Evolutionary conservation across 805 yeast species (phyloP).

Genomic region (Komagataella populi): DNA sequence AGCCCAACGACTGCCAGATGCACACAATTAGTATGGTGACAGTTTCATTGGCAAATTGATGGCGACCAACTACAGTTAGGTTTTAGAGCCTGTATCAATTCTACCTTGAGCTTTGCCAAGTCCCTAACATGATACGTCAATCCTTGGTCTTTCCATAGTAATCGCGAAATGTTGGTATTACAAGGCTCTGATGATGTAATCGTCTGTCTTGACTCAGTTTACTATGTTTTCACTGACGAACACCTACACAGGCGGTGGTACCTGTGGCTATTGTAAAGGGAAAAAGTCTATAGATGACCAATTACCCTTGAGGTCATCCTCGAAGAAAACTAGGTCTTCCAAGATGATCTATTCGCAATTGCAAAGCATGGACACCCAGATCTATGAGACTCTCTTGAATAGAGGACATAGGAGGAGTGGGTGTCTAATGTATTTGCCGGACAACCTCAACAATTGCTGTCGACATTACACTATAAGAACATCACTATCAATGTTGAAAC

Average conservation of each 20-base stretch:
- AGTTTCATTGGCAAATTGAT: no score
- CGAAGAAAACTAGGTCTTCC: neutral
- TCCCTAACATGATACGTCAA: neutral
- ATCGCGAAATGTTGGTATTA: neutral
- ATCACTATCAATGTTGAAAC: constrained; percentile 24
- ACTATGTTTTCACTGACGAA: neutral
- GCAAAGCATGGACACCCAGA: constrained; percentile 29
- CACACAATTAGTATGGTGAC: neutral
- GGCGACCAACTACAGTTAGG: no score
- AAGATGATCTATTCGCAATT: constrained; percentile 7
- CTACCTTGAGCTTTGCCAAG: neutral
- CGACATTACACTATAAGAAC: constrained; percentile 70
- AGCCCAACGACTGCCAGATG: neutral
- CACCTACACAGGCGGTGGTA: constrained; percentile 15
- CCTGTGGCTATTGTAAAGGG: constrained; percentile 71
- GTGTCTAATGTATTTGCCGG: constrained; percentile 48
- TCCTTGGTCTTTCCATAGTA: neutral
- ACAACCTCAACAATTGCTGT: constrained; percentile 63
- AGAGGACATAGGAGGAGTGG: constrained; percentile 78
- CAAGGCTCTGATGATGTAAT: neutral
- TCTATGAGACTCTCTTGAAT: constrained; percentile 56
- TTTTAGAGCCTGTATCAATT: neutral
- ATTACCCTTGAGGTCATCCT: constrained; percentile 22
- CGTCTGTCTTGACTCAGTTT: neutral
- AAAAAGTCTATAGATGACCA: constrained; percentile 15